phyloP scores from a whole-genome alignment of 2,329 filamentous ascomycete species.

The Tolypocladium inflatum region DNA sequence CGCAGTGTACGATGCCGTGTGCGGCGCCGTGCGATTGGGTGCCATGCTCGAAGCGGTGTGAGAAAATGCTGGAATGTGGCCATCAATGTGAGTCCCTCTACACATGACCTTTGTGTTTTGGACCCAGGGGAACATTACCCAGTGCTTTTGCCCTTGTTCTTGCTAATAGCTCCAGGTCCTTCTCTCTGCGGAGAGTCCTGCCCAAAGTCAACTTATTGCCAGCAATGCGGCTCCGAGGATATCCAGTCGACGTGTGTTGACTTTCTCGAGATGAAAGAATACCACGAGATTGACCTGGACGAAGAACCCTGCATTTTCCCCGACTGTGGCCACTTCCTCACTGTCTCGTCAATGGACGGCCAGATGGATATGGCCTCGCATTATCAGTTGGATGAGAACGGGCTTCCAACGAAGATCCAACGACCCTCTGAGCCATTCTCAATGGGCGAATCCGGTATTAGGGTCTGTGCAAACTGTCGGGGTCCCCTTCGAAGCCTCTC shows the following conservation, averaged over 20 bases:
- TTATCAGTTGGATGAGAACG: constrained; percentile 32
- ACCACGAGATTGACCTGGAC: constrained; percentile 47
- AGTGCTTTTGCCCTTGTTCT: too few species aligned
- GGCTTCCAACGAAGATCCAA: constrained; percentile 21
- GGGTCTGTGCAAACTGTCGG: constrained; percentile 51
- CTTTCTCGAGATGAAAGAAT: constrained; percentile 42
- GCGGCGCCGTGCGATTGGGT: constrained; percentile 58
- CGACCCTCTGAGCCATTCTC: constrained; percentile 37
- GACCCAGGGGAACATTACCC: too few species aligned
- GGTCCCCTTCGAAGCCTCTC: constrained; percentile 45
- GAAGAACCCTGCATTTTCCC: constrained; percentile 53
- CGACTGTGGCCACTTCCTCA: constrained; percentile 54
- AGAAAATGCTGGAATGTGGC: constrained; percentile 41
- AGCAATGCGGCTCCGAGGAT: constrained; percentile 37
- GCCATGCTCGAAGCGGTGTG: constrained; percentile 54
- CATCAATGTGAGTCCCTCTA: constrained; percentile 40
- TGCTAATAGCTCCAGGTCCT: constrained; percentile 23
- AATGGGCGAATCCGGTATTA: constrained; percentile 29
- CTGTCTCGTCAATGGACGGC: constrained; percentile 49
- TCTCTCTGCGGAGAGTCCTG: constrained; percentile 57
- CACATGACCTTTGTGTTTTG: too few species aligned
- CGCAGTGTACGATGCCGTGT: constrained; percentile 44
- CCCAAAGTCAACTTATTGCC: constrained; percentile 42
- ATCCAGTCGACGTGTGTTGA: constrained; percentile 44
- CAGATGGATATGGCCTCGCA: constrained; percentile 43